Evolutionary conservation across 331 rosid species (phyloP), one percentile per base, ranked within the genome.

Genomic region (Quercus phellos): DNA sequence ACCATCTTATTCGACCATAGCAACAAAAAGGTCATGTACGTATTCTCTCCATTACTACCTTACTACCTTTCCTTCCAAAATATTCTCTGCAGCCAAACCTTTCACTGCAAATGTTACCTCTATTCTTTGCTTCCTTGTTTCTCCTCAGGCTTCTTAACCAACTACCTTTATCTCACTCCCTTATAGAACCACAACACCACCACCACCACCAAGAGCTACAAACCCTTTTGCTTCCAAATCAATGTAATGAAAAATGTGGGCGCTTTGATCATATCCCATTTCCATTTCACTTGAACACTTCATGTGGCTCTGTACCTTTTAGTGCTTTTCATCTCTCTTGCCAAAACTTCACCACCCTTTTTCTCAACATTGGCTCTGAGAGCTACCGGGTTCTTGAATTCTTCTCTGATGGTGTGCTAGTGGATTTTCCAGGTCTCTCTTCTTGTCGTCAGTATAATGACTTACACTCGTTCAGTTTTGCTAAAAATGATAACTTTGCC

Each of bases 361-460:
- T 82, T 30, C 91, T 94, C 80, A 90, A 82, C 77, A 76, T 90
- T 43, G 87, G 85, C 26, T 51, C 85, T 18, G 82, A 74, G 51
- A 81, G 74, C 80, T 90, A 83, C 77, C 87, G 75, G 13, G 89
- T 94, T 2, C 83, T 92, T 18, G 91, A 92, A 22, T 90, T 94
- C 88, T 91, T 89, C 84, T 66, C 86, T 10, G 94, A 86, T 75
- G 98, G 94, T 18, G 67, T 94, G 9, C 79, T 94, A 1, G 90
- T 94, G n/a, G 94, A 91, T 69, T 90, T 94, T 59, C 92, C 91
- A 0, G 90, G 90, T 51, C 63, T 83, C 1, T 84, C 89, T 1
- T 81, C 92, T 0, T 90, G 97, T 63, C 89, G 97, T 4, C 95
- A 81, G 63, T 94, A 94, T 87, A 91, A 94, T 27, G 97, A 92